phyloP scores from a whole-genome alignment of 129 eudicot species.

The Lonicera japonica region DNA sequence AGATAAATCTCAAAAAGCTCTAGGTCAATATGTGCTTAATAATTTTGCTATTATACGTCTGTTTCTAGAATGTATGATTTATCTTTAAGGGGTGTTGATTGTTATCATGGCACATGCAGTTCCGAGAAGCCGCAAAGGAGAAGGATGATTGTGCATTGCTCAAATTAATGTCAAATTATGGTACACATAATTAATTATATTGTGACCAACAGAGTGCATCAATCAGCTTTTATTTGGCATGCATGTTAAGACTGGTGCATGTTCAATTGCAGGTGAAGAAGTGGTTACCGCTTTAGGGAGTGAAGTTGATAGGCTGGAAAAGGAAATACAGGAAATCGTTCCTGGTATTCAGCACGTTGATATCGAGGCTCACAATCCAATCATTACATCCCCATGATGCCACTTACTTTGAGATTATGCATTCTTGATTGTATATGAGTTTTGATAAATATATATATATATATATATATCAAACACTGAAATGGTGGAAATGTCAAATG shows the following conservation, averaged over 20 bases:
- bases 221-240: background rate
- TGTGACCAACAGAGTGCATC: background rate
- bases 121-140: slow-evolving; percentile 65
- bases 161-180: slow-evolving; percentile 81
- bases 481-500: too few relatives aligned
- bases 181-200: too few relatives aligned
- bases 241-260: background rate
- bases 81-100: background rate
- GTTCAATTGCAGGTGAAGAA: slow-evolving; percentile 65
- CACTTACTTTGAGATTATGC: too few relatives aligned
- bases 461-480: too few relatives aligned
- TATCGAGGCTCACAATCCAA: slow-evolving; percentile 88
- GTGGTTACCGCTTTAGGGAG: slow-evolving; percentile 93
- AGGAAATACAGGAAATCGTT: slow-evolving; percentile 85
- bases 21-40: too few relatives aligned
- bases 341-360: slow-evolving; percentile 96
- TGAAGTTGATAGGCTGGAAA: slow-evolving; percentile 93
- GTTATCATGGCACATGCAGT: slow-evolving; percentile 30
- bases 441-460: too few relatives aligned
- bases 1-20: too few relatives aligned
- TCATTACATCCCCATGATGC: too few relatives aligned
- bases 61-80: background rate
- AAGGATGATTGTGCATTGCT: slow-evolving; percentile 54
- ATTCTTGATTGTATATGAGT: too few relatives aligned
- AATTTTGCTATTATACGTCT: too few relatives aligned